Evolutionary conservation across 805 yeast genomes (phyloP).

Genomic region (Candida succiphila): DNA sequence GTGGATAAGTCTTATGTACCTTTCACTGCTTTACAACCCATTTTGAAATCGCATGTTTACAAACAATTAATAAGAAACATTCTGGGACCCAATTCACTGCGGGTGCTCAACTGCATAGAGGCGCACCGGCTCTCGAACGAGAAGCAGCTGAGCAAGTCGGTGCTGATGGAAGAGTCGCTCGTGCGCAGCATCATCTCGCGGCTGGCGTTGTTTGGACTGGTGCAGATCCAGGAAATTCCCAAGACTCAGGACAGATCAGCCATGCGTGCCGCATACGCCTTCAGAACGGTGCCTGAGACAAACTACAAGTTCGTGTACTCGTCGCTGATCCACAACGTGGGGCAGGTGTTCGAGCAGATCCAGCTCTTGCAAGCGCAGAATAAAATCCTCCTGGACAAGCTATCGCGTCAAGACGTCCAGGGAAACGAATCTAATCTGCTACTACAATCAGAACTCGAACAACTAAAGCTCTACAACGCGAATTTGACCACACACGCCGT

Average conservation of each 20-base stretch:
- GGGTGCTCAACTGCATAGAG: conserved; percentile 71
- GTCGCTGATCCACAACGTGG: conserved; percentile 39
- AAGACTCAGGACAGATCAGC: conserved; percentile 89
- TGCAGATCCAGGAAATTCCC: conserved; percentile 91
- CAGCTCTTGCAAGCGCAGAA: conserved; percentile 48
- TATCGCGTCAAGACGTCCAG: conserved; percentile 82
- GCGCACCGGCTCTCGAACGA: conserved; percentile 71
- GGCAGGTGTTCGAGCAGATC: conserved; percentile 37
- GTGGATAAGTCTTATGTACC: conserved; percentile 57
- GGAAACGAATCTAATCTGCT: conserved; percentile 71
- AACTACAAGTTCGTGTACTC: conserved; percentile 24
- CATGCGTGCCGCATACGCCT: conserved; percentile 74
- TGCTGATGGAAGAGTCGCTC: conserved; percentile 67
- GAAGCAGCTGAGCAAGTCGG: conserved; percentile 64
- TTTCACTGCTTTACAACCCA: conserved; percentile 36
- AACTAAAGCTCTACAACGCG: too few species aligned
- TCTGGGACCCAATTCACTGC: conserved; percentile 55
- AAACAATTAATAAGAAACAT: conserved; percentile 52
- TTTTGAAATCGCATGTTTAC: conserved; percentile 37
- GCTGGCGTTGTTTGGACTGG: conserved; percentile 56
- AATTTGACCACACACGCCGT: conserved; percentile 45
- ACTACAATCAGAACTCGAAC: conserved; percentile 65
- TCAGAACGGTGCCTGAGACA: conserved; percentile 41
- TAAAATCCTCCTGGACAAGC: conserved; percentile 61
- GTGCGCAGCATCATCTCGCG: conserved; percentile 64